Base-by-base conservation (phyloP, 805 yeast species). In the Saturnispora ahearnii region DNA sequence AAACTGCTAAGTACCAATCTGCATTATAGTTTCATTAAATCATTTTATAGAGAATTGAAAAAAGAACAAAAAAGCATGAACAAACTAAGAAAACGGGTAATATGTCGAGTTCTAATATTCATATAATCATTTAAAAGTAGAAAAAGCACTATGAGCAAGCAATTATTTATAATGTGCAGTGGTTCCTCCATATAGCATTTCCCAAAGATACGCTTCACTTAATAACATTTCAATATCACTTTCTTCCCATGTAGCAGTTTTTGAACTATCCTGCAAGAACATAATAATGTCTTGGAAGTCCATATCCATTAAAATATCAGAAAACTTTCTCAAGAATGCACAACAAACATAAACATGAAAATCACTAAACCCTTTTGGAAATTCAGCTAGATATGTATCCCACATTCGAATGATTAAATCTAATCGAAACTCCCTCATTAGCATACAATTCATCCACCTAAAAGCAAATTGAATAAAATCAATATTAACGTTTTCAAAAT, bases 281-380 rank as follows among this genome's bases (percentile, higher is more conserved):
- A 95, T 83, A 69, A 93, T 81, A 33, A 89, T 87, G 54, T 88
- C 98, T 68, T 93, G 98, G 64, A 93, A 93, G 56, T 91, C 98
- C 89, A 84, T 87, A 9, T 74, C 73, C 63, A 84, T 79, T 55
- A 93, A 70, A 55, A 81, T 82, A 49, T 76, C 81, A 54, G 93
- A 81, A 82, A 96, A 93, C 61, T 87, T 83, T 53, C 89, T 85
- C 57, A 93, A 71, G 61, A 91, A 93, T 21, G 99, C 98, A 21
- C 98, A 96, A 68, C 99, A 93, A 3, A 93, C 99, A 64, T 91
- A 93, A 8, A 93, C 87, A 64, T 93, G 99, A 67, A 93, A 93
- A 60, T 82, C 88, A 58, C 86, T 87, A 62, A 93, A 88, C 2
- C 96, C 96, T 43, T 75, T 74, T 3, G 84, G 82, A 21, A 78